Evolutionary conservation across 2,329 filamentous ascomycete species (phyloP).

Genomic region (Cladosporium sp.): DNA sequence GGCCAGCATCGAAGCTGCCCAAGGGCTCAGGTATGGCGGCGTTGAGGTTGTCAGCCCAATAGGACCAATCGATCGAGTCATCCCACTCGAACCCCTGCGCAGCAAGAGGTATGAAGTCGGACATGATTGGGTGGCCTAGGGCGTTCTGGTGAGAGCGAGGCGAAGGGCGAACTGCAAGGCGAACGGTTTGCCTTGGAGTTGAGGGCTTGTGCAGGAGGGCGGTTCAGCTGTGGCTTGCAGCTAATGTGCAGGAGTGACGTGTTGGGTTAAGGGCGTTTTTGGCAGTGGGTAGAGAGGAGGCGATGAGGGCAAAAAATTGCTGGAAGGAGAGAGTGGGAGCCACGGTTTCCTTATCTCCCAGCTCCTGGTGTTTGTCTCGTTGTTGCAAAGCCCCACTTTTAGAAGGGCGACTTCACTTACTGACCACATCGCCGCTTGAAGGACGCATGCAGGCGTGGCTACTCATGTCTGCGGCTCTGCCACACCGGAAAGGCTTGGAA

Average conservation of each 20-base stretch:
- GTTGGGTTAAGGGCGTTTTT: background rate
- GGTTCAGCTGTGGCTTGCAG: background rate
- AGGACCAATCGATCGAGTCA: background rate
- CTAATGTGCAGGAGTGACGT: background rate
- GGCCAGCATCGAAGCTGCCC: background rate
- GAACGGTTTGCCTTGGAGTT: background rate
- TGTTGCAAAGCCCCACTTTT: background rate
- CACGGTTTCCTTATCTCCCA: no score
- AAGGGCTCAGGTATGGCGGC: background rate
- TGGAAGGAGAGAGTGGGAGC: no score
- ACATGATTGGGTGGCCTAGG: background rate
- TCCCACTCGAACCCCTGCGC: background rate
- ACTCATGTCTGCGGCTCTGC: no score
- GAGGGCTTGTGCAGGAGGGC: background rate
- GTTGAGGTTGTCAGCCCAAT: background rate
- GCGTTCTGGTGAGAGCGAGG: no score
- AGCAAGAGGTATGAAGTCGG: background rate
- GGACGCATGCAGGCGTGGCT: no score
- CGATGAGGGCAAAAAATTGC: no score
- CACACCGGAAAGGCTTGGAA: no score
- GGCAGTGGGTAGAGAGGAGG: no score
- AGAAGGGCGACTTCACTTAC: background rate
- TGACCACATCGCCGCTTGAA: no score
- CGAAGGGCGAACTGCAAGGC: slow-evolving; percentile 2
- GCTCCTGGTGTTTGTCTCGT: background rate